Base-by-base conservation (phyloP, 2,329 filamentous ascomycete genomes). In the Apiospora malaysiana region DNA sequence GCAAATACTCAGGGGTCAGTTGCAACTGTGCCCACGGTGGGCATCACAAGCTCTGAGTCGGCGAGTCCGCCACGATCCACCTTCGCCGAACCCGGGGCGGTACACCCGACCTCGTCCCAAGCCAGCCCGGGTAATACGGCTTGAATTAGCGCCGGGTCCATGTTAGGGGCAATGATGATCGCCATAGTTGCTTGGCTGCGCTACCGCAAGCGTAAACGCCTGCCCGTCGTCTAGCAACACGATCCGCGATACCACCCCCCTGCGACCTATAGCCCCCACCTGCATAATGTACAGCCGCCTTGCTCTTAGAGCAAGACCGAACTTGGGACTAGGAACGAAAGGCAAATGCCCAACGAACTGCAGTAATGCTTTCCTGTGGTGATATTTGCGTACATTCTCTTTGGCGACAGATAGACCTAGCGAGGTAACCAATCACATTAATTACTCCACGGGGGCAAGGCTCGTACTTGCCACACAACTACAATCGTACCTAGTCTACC, bases 191-290 rank as follows among this genome's bases (percentile, higher is more conserved):
- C 43, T n/a, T 68, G 66, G 43, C 14, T 68, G 16, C 25, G 49
- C 43, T 68, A 68, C 43, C 66, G 66, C 43, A 45, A 37, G 23
- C 40, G 66, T 32, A n/a, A n/a, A n/a, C n/a, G 43, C 25, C 66
- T 10, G 40, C 66, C 6, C 59, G 23, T 12, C 27, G 49, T 32
- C 25, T 25, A 56, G 25, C 25, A 66, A 46, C n/a, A 47, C 66
- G 40, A 43, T 21, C 37, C 65, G 65, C 65, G 21, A 43, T 23
- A 27, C 14, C 42, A 40, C 8, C 23, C 42, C 16, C 21, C 37
- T 25, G 21, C 42, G 23, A 43, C 37, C 37, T 67, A n/a, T 23
- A 27, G 7, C 37, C 42, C 21, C 23, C n/a, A 18, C n/a, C 32
- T 23, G 40, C 12, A 47, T 32, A 16, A 25, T 21, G 12, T 23